These are phyloP conservation scores for Geotrichum klebahnii DNA, from an alignment of 1,139 yeast species.

Conservation along the genomic window DNA sequence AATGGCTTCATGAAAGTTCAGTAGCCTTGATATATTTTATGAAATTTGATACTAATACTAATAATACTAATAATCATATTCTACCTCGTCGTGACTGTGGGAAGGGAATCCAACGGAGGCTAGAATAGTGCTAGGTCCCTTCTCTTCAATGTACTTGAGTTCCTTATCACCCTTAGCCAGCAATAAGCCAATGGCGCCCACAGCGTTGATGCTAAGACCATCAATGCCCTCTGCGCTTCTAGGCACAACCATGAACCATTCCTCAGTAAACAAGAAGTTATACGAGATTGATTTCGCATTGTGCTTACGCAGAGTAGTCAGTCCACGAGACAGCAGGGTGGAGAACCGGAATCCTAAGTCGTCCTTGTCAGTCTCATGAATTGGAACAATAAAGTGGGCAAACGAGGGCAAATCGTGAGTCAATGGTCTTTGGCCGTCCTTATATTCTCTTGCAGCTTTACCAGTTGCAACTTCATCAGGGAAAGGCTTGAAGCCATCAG, in stretches of 20 bases:
- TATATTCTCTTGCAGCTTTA: constrained; percentile 46
- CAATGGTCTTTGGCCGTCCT: constrained; percentile 52
- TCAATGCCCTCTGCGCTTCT: constrained; percentile 46
- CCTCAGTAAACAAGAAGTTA: constrained; percentile 73
- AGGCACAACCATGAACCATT: constrained; percentile 85
- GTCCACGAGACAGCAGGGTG: constrained; percentile 63
- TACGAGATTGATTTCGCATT: constrained; percentile 46
- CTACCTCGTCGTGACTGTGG: constrained; percentile 32
- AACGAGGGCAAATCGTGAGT: constrained; percentile 62
- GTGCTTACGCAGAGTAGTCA: constrained; percentile 53
- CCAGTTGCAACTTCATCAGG: constrained; percentile 52
- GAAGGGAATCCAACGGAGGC: constrained; percentile 62
- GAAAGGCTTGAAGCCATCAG: constrained; percentile 53
- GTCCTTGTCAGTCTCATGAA: constrained; percentile 51
- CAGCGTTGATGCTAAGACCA: constrained; percentile 65
- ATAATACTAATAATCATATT: constrained; percentile 27
- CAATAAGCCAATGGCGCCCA: constrained; percentile 75
- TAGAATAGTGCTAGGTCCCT: constrained; percentile 44
- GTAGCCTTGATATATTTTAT: no score
- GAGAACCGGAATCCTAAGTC: constrained; percentile 61
- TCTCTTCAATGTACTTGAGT: constrained; percentile 30
- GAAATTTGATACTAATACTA: background rate
- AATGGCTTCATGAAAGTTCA: no score
- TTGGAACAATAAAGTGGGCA: constrained; percentile 73
- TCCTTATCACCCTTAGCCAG: constrained; percentile 66